phyloP scores from a whole-genome alignment of 352 stramenopile species.

The Phytophthora lateralis region DNA sequence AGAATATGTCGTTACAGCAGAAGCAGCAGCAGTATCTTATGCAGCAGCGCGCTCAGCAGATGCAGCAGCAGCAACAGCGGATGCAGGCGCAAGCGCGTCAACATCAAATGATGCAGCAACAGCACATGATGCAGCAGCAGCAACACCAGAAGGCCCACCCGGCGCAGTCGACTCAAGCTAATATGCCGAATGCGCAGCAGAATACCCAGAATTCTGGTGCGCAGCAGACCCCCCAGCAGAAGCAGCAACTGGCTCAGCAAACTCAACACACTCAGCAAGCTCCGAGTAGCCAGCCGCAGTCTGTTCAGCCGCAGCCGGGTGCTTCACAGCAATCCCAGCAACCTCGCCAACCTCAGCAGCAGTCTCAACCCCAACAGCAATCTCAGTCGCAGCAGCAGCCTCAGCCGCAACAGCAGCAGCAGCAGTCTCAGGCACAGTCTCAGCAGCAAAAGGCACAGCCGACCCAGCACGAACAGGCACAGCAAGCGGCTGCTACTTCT shows the following conservation, averaged over 20 bases:
- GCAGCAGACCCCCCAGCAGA: slow-evolving; percentile 32
- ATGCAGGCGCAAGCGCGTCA: slow-evolving; percentile 53
- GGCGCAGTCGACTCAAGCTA: slow-evolving; percentile 32
- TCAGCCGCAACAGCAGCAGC: slow-evolving; percentile 24
- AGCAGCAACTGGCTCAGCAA: slow-evolving; percentile 42
- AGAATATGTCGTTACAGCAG: slow-evolving; percentile 43
- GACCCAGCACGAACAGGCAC: slow-evolving; percentile 26
- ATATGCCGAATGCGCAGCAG: slow-evolving; percentile 33
- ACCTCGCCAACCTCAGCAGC: slow-evolving; percentile 25
- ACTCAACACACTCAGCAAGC: slow-evolving; percentile 36
- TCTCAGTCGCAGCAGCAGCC: slow-evolving; percentile 28
- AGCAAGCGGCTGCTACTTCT: slow-evolving; percentile 19
- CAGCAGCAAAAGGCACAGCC: slow-evolving; percentile 30
- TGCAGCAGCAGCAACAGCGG: slow-evolving; percentile 62
- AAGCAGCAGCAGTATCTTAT: slow-evolving; percentile 59
- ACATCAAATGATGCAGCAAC: slow-evolving; percentile 54
- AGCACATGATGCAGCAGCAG: slow-evolving; percentile 47
- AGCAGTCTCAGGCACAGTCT: slow-evolving; percentile 26
- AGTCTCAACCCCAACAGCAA: slow-evolving; percentile 25
- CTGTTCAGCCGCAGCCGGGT: slow-evolving; percentile 29
- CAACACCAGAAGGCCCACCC: slow-evolving; percentile 29
- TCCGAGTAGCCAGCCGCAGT: slow-evolving; percentile 19
- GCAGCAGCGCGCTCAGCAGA: slow-evolving; percentile 54
- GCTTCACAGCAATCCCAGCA: slow-evolving; percentile 17
- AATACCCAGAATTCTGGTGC: slow-evolving; percentile 18